phyloP scores from a whole-genome alignment of 2,329 filamentous ascomycete genomes.

The Cladosporium halotolerans region DNA sequence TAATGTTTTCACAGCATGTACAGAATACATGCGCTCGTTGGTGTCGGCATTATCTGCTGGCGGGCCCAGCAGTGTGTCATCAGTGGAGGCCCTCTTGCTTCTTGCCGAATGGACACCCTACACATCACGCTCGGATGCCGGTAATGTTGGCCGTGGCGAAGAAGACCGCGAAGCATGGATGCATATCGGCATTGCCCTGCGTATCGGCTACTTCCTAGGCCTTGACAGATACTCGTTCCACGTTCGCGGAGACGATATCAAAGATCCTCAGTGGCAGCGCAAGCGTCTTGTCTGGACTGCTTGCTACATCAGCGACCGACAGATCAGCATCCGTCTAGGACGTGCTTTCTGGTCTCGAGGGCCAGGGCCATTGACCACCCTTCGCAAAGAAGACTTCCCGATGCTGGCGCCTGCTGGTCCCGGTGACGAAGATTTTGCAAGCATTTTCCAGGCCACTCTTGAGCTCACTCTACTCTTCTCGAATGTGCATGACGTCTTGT shows the following conservation, averaged over 20 bases:
- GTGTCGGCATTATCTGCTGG: constrained; percentile 62
- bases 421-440: constrained; percentile 60
- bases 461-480: constrained; percentile 67
- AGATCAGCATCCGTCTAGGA: constrained; percentile 65
- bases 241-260: constrained; percentile 50
- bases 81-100: constrained; percentile 63
- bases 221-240: constrained; percentile 63
- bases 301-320: constrained; percentile 61
- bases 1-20: constrained; percentile 58
- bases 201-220: constrained; percentile 64
- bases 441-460: constrained; percentile 64
- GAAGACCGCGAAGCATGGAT: constrained; percentile 72
- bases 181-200: constrained; percentile 64
- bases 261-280: constrained; percentile 54
- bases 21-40: constrained; percentile 63
- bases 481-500: constrained; percentile 67
- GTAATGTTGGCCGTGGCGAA: constrained; percentile 62
- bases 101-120: constrained; percentile 70
- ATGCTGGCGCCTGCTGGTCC: constrained; percentile 54
- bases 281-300: constrained; percentile 63
- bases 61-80: constrained; percentile 61
- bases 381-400: constrained; percentile 62
- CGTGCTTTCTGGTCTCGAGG: constrained; percentile 70
- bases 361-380: constrained; percentile 59
- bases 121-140: constrained; percentile 53